Evolutionary conservation across 306 rosid genomes (phyloP).

Genomic region (Castanea mollissima): DNA sequence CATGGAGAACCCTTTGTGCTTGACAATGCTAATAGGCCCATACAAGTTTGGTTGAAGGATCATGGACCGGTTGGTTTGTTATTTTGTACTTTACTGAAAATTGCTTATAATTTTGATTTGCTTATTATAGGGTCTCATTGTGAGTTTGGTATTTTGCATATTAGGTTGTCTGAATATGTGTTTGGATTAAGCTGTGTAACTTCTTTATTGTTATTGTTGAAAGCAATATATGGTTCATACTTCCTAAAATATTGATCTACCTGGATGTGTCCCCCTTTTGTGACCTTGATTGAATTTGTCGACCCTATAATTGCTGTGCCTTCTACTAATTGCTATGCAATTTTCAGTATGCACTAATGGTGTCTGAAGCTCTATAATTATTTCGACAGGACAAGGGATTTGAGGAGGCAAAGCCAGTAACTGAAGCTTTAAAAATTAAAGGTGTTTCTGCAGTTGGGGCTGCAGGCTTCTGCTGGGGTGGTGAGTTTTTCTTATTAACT

Average conservation of each 20-base stretch:
- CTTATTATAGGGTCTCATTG: no score
- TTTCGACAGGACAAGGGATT: conserved; percentile 52
- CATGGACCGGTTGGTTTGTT: conserved; percentile 55
- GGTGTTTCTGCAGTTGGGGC: conserved; percentile 66
- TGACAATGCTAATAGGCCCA: conserved; percentile 29
- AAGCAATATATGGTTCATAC: neutral
- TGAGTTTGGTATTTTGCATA: neutral
- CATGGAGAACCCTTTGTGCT: conserved; percentile 57
- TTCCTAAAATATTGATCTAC: neutral
- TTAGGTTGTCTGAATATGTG: neutral
- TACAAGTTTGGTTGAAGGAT: conserved; percentile 50
- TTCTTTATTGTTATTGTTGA: neutral
- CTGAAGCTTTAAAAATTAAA: conserved; percentile 53
- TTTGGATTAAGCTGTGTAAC: neutral
- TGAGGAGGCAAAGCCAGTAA: conserved; percentile 47
- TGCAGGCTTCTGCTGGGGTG: conserved; percentile 81
- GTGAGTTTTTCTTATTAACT: conserved; percentile 29
- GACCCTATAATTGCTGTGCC: neutral
- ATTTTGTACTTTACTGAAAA: neutral
- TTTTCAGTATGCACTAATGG: neutral
- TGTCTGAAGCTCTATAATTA: neutral
- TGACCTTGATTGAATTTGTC: neutral
- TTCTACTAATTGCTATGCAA: neutral
- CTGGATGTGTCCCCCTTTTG: neutral
- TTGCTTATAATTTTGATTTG: conserved; percentile 6